A percentile compares a stretch with the other conserved stretches of the same genome.
phyloP scores from a whole-genome alignment of 352 stramenopile genomes.

The Globisporangium lucens region DNA sequence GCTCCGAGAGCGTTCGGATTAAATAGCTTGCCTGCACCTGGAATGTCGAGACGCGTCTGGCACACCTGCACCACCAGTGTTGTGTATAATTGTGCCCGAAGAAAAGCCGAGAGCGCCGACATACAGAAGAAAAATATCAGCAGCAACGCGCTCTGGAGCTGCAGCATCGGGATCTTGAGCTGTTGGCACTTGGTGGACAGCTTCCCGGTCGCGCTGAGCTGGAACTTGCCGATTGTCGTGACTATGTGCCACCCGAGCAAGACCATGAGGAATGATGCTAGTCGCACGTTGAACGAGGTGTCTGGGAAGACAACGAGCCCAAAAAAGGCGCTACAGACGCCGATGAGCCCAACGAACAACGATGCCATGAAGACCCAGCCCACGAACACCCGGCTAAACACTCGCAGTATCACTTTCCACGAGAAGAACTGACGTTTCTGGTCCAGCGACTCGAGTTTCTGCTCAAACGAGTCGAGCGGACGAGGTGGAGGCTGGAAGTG shows the following conservation, averaged over 20 bases:
- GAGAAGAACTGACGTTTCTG: conserved; percentile 14
- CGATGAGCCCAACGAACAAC: conserved; percentile 26
- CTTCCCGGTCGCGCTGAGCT: conserved; percentile 33
- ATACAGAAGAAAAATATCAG: conserved; percentile 33
- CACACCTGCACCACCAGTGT: conserved; percentile 64
- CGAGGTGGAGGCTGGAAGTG: conserved; percentile 15
- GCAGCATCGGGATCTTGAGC: conserved; percentile 34
- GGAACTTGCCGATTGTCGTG: conserved; percentile 38
- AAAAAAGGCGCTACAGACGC: conserved; percentile 25
- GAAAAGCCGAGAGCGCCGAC: conserved; percentile 52
- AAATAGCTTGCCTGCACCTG: conserved; percentile 26
- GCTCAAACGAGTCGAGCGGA: conserved; percentile 21
- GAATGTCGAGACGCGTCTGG: conserved; percentile 41
- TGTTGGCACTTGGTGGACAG: conserved; percentile 31
- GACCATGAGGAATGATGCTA: conserved; percentile 44
- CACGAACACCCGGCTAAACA: conserved; percentile 27
- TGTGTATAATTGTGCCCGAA: conserved; percentile 71
- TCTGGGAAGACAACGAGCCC: conserved; percentile 24
- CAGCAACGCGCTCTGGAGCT: conserved; percentile 26
- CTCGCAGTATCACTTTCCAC: conserved; percentile 19
- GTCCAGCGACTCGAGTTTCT: conserved; percentile 35
- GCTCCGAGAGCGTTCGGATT: conserved; percentile 38
- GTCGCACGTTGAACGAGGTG: conserved; percentile 30
- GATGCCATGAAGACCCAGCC: conserved; percentile 28
- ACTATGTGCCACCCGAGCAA: conserved; percentile 46